A percentile compares a stretch with the other conserved stretches of the same genome.
phyloP scores from a whole-genome alignment of 2,329 filamentous ascomycete species.

The Didymella lethalis region DNA sequence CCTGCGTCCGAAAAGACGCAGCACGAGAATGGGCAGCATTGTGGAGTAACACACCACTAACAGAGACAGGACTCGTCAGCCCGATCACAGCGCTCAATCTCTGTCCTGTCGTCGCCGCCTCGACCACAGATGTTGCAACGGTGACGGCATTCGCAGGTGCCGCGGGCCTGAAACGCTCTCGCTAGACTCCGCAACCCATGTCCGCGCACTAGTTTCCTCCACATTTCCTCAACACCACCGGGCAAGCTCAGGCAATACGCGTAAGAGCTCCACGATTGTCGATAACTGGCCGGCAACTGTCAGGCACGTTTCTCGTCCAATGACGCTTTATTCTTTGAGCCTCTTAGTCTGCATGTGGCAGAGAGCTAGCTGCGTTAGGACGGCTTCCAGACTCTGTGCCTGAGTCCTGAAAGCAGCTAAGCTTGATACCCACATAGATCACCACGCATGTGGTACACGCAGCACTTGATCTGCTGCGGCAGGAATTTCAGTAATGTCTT shows the following conservation, averaged over 20 bases:
- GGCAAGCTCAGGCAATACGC: constrained; percentile 40
- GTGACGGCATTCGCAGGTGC: constrained; percentile 21
- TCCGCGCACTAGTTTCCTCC: constrained; percentile 33
- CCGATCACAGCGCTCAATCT: neutral
- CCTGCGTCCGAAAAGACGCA: neutral
- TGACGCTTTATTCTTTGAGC: constrained; percentile 21
- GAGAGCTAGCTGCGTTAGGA: constrained; percentile 18
- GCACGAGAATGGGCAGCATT: neutral
- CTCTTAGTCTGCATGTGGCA: constrained; percentile 20
- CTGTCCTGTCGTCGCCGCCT: neutral
- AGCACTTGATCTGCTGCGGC: constrained; percentile 23
- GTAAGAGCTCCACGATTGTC: constrained; percentile 41
- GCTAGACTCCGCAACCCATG: constrained; percentile 29
- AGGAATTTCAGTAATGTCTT: constrained; percentile 25
- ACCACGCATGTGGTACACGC: constrained; percentile 25
- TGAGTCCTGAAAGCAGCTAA: constrained; percentile 21
- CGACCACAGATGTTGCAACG: constrained; percentile 5
- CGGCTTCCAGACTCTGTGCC: constrained; percentile 19
- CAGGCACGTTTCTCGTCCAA: constrained; percentile 30
- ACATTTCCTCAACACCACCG: constrained; percentile 40
- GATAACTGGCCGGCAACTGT: constrained; percentile 27
- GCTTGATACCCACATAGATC: constrained; percentile 23
- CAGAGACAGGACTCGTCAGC: neutral
- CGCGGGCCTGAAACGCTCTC: constrained; percentile 35
- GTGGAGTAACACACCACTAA: neutral